These are phyloP conservation scores for Pythium insidiosum DNA, from an alignment of 352 stramenopile species.

Conservation along the genomic window DNA sequence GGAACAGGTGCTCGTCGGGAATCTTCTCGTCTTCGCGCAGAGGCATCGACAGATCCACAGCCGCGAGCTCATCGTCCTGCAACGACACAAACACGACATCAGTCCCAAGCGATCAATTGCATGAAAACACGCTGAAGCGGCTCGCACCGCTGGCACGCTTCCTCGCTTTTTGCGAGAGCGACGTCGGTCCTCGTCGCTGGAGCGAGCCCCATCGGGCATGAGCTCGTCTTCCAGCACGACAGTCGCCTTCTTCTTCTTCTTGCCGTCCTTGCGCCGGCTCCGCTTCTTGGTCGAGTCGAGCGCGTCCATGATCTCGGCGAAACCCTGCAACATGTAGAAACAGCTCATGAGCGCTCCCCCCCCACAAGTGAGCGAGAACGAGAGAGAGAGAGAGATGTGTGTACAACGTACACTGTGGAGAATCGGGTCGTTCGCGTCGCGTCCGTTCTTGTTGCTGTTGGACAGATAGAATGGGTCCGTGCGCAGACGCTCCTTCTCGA, in stretches of 20 bases:
- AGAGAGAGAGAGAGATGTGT: no score
- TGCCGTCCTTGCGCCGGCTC: conserved; percentile 27
- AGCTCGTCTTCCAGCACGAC: conserved; percentile 64
- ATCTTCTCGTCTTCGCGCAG: conserved; percentile 69
- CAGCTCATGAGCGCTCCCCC: no score
- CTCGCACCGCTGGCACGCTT: no score
- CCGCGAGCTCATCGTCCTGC: conserved; percentile 59
- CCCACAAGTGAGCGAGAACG: no score
- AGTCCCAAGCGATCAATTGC: no score
- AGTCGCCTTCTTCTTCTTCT: conserved; percentile 58
- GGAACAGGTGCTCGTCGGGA: conserved; percentile 74
- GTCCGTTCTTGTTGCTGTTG: conserved; percentile 24
- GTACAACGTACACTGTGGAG: conserved; percentile 23
- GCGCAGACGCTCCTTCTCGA: conserved; percentile 56
- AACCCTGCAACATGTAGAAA: conserved; percentile 20
- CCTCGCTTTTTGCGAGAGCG: conserved; percentile 42
- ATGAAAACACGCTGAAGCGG: no score
- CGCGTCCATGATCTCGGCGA: conserved; percentile 79
- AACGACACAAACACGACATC: no score
- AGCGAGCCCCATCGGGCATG: conserved; percentile 67
- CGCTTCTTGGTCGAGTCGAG: conserved; percentile 48
- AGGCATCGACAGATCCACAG: conserved; percentile 73
- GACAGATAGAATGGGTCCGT: conserved; percentile 82
- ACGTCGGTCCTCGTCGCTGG: conserved; percentile 60
- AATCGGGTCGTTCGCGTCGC: conserved; percentile 19